phyloP scores from a whole-genome alignment of 371 early-diverging fungal genomes.

The Apophysomyces sp. region DNA sequence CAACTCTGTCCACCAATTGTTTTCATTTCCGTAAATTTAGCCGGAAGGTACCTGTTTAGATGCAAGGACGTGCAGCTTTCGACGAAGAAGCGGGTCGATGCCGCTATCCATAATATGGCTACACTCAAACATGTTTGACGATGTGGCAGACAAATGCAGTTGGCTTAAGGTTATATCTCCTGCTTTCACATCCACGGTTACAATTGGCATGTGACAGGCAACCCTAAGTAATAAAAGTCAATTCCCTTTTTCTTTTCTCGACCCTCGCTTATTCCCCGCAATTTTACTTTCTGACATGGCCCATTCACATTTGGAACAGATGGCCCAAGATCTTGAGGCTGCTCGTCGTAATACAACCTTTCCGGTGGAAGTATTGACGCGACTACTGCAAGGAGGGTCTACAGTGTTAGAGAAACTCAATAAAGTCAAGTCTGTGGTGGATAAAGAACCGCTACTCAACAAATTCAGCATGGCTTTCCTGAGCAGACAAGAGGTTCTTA shows the following conservation, averaged over 20 bases:
- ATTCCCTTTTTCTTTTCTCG: not conserved
- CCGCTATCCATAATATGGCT: not conserved
- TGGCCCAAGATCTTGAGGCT: slow-evolving; percentile 40
- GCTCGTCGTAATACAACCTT: slow-evolving; percentile 52
- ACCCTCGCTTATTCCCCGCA: not conserved
- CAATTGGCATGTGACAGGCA: not conserved
- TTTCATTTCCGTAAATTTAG: not conserved
- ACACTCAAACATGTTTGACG: not conserved
- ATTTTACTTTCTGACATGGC: slow-evolving; percentile 17
- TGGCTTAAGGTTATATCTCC: not conserved
- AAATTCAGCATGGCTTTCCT: slow-evolving; percentile 29
- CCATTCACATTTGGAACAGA: slow-evolving; percentile 32
- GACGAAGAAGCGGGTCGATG: no score
- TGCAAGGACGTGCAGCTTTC: no score
- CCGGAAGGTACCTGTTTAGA: not conserved
- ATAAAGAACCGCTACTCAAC: slow-evolving; percentile 48
- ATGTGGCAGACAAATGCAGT: not conserved
- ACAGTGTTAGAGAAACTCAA: slow-evolving; percentile 27
- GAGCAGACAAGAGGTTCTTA: slow-evolving; percentile 35
- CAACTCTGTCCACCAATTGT: not conserved
- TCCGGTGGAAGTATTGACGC: slow-evolving; percentile 31
- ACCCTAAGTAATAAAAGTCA: not conserved
- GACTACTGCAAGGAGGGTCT: slow-evolving; percentile 40
- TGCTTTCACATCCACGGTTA: not conserved
- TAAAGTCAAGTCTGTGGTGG: slow-evolving; percentile 30